These are phyloP conservation scores for Aspergillus indologenus DNA, from an alignment of 495 filamentous ascomycete genomes.

Conservation along the genomic window DNA sequence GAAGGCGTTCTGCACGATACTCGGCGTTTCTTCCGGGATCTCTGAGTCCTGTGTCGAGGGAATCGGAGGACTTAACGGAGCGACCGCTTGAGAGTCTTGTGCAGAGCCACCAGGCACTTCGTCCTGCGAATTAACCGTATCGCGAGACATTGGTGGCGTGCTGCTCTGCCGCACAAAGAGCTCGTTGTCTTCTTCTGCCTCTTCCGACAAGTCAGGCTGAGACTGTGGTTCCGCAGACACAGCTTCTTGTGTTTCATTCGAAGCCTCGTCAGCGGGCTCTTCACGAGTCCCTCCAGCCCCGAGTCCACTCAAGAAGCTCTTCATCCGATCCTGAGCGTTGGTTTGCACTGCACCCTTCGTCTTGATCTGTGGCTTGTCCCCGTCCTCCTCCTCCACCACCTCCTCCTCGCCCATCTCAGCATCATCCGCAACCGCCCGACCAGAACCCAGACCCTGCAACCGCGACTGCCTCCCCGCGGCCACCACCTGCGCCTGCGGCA, in stretches of 20 bases:
- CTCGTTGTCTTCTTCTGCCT: conserved; percentile 11
- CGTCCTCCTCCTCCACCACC: conserved; percentile 18
- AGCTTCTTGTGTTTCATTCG: neutral
- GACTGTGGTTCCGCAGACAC: no score
- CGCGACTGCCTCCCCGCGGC: conserved; percentile 53
- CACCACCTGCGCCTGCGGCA: conserved; percentile 75
- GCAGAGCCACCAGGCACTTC: neutral
- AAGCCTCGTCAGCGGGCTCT: neutral
- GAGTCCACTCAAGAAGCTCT: conserved; percentile 26
- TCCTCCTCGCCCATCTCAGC: conserved; percentile 8
- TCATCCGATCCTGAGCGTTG: conserved; percentile 25
- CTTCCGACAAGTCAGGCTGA: conserved; percentile 10
- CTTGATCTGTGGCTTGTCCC: conserved; percentile 20
- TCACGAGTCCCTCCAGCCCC: conserved; percentile 16
- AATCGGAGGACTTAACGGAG: conserved; percentile 10
- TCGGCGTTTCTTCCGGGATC: conserved; percentile 34
- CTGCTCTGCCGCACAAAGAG: conserved; percentile 7
- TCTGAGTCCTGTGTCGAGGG: neutral
- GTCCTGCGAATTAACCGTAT: neutral
- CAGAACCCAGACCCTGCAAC: neutral
- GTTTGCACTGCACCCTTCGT: no score
- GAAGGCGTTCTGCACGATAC: conserved; percentile 60
- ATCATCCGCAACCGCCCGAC: conserved; percentile 3
- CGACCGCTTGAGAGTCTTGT: conserved; percentile 3
- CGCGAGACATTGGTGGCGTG: conserved; percentile 1